Evolutionary conservation across 139 green algal species (phyloP), one percentile per base, ranked within the genome.

Genomic region (Ostreobium quekettii): DNA sequence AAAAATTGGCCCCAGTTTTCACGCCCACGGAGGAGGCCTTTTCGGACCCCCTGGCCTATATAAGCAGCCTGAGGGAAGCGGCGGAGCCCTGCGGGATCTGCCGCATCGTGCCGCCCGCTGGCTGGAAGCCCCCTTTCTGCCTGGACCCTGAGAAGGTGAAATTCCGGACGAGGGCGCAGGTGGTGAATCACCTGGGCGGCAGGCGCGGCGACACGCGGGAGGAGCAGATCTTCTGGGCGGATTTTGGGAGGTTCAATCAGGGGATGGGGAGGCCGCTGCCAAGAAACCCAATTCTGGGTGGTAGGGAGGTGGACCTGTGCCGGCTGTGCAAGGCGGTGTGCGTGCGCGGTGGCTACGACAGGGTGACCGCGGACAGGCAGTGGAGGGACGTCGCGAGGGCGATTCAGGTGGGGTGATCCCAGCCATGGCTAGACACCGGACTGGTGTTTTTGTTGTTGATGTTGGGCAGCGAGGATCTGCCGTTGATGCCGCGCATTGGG

Each of bases 61-160:
- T 97, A 28, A 7, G 53, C 0, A 80, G 60, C 15, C 90, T 96
- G 7, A 73, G 72, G 24, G 36, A 66, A 0, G 64, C 87, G 36
- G 90, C 83, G 0, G 73, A 80, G 35, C 72, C 75, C 58, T 91
- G 78, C 38, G 91, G 93, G 22, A 87, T 97, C 46, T 90, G 83
- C 5, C 79, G 80, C 49, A 95, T 98, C 58, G 81, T 96, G 15
- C 93, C 93, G 4, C 93, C 93, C 1, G 48, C 77, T 1, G 77
- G 74, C 35, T 93, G 82, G 83, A 35, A 76, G 26, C 81, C 67
- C 42, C 79, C 82, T n/a, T 93, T 87, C 64, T 75, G 78, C 7
- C 64, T 95, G 2, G 70, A 91, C 78, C 70, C 64, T 6, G 24
- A 64, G 1, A 53, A 6, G 30, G 83, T 90, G 32, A 69, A 70